Evolutionary conservation across 306 rosid species (phyloP).

Genomic region (Trifolium subterraneum): DNA sequence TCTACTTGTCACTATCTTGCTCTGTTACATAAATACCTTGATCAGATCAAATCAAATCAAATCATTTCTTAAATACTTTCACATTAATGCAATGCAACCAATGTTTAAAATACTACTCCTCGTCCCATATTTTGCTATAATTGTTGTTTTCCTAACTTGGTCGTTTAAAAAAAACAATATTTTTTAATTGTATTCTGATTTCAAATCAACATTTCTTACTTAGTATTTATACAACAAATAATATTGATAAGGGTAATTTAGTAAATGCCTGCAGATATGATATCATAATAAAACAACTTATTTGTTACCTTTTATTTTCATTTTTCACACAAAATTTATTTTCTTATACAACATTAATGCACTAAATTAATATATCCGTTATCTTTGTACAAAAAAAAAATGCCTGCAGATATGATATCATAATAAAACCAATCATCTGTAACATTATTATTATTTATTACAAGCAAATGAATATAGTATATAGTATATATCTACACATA

Average conservation of each 20-base stretch:
- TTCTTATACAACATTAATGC: conserved; percentile 54
- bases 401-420: conserved; percentile 44
- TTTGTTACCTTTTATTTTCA: conserved; percentile 36
- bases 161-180: too few species aligned
- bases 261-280: too few species aligned
- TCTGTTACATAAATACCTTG: conserved; percentile 38
- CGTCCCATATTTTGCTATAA: too few species aligned
- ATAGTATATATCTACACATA: conserved; percentile 48
- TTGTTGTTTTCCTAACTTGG: too few species aligned
- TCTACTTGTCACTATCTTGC: conserved; percentile 65
- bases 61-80: conserved; percentile 20
- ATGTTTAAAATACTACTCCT: too few species aligned
- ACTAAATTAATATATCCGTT: conserved; percentile 43
- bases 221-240: too few species aligned
- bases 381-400: conserved; percentile 52
- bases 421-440: conserved; percentile 51
- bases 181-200: too few species aligned
- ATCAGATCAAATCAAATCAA: conserved; percentile 45
- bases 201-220: too few species aligned
- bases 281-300: too few species aligned
- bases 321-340: conserved; percentile 44
- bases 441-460: conserved; percentile 36
- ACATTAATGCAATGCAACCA: background rate
- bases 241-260: too few species aligned
- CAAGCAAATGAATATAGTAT: conserved; percentile 55